Percentiles rank a stretch among this genome's conserved stretches.
phyloP scores from a whole-genome alignment of 1,139 yeast genomes.

The Arxiozyma bovina region DNA sequence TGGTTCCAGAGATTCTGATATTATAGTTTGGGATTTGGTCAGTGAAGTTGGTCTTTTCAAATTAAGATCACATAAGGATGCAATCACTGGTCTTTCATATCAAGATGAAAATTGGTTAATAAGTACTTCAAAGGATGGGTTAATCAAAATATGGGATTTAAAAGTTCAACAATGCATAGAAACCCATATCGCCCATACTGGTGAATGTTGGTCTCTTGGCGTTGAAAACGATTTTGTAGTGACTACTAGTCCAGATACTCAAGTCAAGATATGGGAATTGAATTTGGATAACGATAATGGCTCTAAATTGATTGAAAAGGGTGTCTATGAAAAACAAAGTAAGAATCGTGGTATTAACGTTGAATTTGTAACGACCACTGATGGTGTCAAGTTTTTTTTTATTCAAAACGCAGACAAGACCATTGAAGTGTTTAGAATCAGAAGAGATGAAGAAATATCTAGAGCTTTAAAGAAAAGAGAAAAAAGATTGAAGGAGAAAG shows the following conservation, averaged over 20 bases:
- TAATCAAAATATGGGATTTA: conserved; percentile 87
- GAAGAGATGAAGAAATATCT: conserved; percentile 69
- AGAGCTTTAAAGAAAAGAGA: conserved; percentile 74
- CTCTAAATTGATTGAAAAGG: conserved; percentile 49
- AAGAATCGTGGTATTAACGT: conserved; percentile 64
- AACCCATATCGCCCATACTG: conserved; percentile 87
- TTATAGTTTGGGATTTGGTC: conserved; percentile 91
- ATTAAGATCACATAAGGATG: conserved; percentile 82
- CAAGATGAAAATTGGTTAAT: conserved; percentile 54
- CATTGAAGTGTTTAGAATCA: conserved; percentile 70
- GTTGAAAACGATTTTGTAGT: conserved; percentile 40
- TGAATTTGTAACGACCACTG: conserved; percentile 39
- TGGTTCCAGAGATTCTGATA: conserved; percentile 76
- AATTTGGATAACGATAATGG: conserved; percentile 49
- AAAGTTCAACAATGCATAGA: conserved; percentile 84
- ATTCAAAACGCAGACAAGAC: conserved; percentile 74
- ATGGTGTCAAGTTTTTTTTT: conserved; percentile 45
- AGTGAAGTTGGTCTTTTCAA: conserved; percentile 85
- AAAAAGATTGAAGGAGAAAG: conserved; percentile 67
- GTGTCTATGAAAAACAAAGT: conserved; percentile 68
- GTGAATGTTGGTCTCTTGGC: conserved; percentile 85
- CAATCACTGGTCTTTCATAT: conserved; percentile 63
- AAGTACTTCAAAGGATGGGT: conserved; percentile 80
- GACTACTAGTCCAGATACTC: conserved; percentile 74
- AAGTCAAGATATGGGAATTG: conserved; percentile 73